Conservation (phyloP, 129 eudicot genomes). For the Artemisia annua region DNA sequence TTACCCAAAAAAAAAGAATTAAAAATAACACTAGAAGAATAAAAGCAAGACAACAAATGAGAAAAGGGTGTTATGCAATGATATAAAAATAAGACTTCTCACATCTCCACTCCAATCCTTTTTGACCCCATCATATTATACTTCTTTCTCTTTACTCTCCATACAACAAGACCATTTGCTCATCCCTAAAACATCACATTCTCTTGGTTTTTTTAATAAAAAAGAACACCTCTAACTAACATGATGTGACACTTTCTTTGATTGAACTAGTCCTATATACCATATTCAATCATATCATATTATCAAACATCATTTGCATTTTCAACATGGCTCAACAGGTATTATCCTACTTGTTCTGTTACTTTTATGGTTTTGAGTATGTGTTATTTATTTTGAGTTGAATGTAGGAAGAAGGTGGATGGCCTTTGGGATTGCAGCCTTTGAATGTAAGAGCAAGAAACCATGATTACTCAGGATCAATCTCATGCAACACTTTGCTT, state of each 20-base stretch:
- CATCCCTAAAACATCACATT: conserved; percentile 16
- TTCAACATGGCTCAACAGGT: conserved; percentile 44
- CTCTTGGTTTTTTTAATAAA: conserved; percentile 5
- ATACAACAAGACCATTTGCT: conserved; percentile 28
- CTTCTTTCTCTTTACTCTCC: conserved; percentile 33
- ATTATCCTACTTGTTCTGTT: background rate
- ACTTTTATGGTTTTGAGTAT: background rate
- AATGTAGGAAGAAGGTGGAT: conserved; percentile 77
- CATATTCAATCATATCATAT: conserved; percentile 24
- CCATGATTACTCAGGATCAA: conserved; percentile 56
- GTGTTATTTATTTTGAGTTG: conserved; percentile 1
- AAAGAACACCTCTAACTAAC: conserved; percentile 26
- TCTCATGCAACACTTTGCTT: conserved; percentile 75
- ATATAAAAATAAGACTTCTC: conserved; percentile 29
- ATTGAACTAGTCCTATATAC: conserved; percentile 17
- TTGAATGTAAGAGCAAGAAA: conserved; percentile 62
- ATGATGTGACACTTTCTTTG: conserved; percentile 33
- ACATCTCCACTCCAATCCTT: conserved; percentile 29
- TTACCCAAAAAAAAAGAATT: too few relatives aligned
- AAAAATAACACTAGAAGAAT: conserved; percentile 6
- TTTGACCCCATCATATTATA: conserved; percentile 40
- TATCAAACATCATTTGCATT: conserved; percentile 17
- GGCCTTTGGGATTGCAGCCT: conserved; percentile 82
- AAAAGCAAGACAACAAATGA: conserved; percentile 34
- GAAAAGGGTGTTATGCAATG: conserved; percentile 32